Evolutionary conservation across 768 basidiomycete genomes (phyloP), one percentile per base, ranked within the genome.

Genomic region (Xanthoconium purpureum): DNA sequence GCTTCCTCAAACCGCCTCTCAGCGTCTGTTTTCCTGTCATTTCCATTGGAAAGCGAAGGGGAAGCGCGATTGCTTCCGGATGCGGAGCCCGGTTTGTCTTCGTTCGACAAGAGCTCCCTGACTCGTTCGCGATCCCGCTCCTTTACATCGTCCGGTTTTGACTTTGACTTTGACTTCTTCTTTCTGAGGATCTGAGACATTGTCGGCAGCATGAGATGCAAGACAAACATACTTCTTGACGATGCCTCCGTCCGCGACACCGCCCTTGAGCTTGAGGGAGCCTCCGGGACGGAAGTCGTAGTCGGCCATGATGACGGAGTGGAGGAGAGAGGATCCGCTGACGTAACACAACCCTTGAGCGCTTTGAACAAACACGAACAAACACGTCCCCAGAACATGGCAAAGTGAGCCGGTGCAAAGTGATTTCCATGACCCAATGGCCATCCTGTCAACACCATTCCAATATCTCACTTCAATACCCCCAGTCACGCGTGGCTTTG

Each of bases 191-290:
- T 45, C 52, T 53, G 52, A 55, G 62, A 48, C n/a, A 49, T 51
- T 30, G 58, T 43, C 45, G 14, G 33, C 14, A 18, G 38, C 9
- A 3, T 0, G 2, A 10, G 20, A 57, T 12, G 29, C 55, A 35
- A 55, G 35, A 42, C 14, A 54, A 3, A 71, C 84, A 60, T 62
- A 91, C 92, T 93, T 94, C 73, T 94, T 94, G 45, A 85, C 84
- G 54, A 88, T 80, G 4, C 89, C 88, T 54, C 89, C 91, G 61
- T 89, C 91, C 29, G 78, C 77, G 35, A 87, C 86, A 36, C 82
- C 84, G n/a, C 89, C 84, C 76, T 94, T 95, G 67, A 95, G 80
- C 73, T 93, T 95, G 70, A 95, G 88, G 62, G 90, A 85, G 68
- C 93, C 92, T 47, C 91, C 89, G 53, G 90, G 86, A 70, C 85